Evolutionary conservation across 106 monocot species (phyloP), one percentile per base, ranked within the genome.

Genomic region (Acorus calamus): DNA sequence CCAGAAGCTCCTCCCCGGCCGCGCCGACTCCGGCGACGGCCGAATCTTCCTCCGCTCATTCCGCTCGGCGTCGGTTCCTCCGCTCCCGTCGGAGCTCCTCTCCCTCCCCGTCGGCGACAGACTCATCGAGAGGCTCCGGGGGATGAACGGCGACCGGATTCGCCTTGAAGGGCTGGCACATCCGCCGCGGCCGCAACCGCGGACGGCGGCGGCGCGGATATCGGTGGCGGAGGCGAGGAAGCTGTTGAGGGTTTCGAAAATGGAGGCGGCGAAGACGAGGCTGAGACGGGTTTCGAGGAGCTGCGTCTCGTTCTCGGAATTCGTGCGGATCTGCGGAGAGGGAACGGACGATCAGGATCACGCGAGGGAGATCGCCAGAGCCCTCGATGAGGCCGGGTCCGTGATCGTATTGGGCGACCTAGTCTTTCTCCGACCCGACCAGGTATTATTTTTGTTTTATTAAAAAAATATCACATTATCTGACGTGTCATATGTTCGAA

Each of bases 391-490:
- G 45, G 78, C 86, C 11, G 89, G 86, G 14, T 74, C 72, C 12
- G 93, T 93, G 3, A 83, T 93, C 61, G 83, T 83, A 8, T 58
- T 89, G 5, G 88, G 88, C 47, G 62, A 79, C 63, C 52, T 71
- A 14, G 93, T 93, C 8, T 81, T 83, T 59, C 83, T 93, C 71
- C 76, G 66, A 6, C 93, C 93, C 41, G 83, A 93, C 47, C 60
- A 79, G 88, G 93, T 93, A 73, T 4, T 11, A 57, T 10, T 13
- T 10, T 42, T n/a, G n/a, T 28, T 28, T 28, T 28, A 28, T 28
- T 28, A 28, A 28, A 28, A 28, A 28, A 28, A 28, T n/a, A 28
- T 28, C 28, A 10, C 13, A 8, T 28, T 7, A 7, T 50, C 2
- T 13, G 4, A 12, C 55, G 6, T 59, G 41, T 47, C 14, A 49